Evolutionary conservation across 2,329 filamentous ascomycete species (phyloP).

Genomic region (Beauveria brongniartii): DNA sequence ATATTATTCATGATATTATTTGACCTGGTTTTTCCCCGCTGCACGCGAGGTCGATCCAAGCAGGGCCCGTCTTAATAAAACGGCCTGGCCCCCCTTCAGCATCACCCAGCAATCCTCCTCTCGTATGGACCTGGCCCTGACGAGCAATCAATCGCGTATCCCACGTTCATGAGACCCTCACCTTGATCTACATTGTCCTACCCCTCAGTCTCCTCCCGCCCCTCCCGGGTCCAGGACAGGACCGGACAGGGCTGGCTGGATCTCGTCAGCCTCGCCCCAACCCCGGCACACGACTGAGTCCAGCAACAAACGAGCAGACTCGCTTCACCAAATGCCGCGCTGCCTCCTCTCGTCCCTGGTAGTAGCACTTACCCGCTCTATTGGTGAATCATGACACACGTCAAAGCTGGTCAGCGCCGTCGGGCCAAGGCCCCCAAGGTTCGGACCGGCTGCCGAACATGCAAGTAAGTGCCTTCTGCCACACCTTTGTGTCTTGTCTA

Average conservation of each 20-base stretch:
- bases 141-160: not conserved
- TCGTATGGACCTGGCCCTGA: not conserved
- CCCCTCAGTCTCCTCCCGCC: not conserved
- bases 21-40: not conserved
- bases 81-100: not conserved
- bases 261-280: not conserved
- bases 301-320: not conserved
- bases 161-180: not conserved
- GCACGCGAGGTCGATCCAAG: slow-evolving; percentile 1
- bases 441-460: slow-evolving; percentile 10
- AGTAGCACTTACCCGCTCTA: not conserved
- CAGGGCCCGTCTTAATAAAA: slow-evolving; percentile 7
- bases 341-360: not conserved
- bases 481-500: not conserved
- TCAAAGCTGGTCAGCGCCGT: slow-evolving; percentile 10
- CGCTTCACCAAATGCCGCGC: not conserved
- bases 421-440: slow-evolving; percentile 11
- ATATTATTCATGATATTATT: not conserved
- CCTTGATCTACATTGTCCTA: not conserved
- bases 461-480: slow-evolving; percentile 9
- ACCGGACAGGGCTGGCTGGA: not conserved
- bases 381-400: slow-evolving; percentile 8
- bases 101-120: not conserved
- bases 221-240: not conserved
- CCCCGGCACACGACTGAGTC: not conserved